Evolutionary conservation across 176 grass and related monocot genomes (phyloP).

Genomic region (Musa schizocarpa): DNA sequence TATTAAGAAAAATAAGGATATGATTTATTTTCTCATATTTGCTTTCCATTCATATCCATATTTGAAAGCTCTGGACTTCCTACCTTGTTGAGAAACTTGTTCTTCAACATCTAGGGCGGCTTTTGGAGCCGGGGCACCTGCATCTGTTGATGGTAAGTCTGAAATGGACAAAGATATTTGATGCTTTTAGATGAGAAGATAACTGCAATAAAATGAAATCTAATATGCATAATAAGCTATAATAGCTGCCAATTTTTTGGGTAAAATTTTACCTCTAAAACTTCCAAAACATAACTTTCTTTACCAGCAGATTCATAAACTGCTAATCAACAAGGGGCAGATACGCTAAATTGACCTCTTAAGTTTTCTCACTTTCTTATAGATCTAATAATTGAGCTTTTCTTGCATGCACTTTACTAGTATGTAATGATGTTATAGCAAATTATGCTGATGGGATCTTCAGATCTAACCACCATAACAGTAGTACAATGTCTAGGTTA

Average conservation of each 20-base stretch:
- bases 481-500: too few relatives aligned
- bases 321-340: too few relatives aligned
- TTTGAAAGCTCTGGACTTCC: background rate
- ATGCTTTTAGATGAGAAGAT: background rate
- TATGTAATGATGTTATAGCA: background rate
- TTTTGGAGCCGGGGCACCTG: background rate
- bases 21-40: background rate
- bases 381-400: too few relatives aligned
- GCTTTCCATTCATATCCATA: background rate
- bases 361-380: too few relatives aligned
- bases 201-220: background rate
- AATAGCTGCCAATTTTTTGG: background rate
- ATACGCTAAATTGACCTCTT: too few relatives aligned
- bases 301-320: background rate
- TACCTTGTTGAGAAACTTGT: slow-evolving; percentile 2
- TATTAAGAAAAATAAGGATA: background rate
- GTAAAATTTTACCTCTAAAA: background rate
- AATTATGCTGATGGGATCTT: too few relatives aligned
- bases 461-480: too few relatives aligned
- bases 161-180: background rate
- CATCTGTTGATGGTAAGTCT: background rate
- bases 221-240: background rate
- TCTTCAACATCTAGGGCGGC: background rate
- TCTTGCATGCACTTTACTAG: background rate
- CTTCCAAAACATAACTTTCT: background rate